Base-by-base conservation (phyloP, 768 basidiomycete genomes). In the Russula virescens region DNA sequence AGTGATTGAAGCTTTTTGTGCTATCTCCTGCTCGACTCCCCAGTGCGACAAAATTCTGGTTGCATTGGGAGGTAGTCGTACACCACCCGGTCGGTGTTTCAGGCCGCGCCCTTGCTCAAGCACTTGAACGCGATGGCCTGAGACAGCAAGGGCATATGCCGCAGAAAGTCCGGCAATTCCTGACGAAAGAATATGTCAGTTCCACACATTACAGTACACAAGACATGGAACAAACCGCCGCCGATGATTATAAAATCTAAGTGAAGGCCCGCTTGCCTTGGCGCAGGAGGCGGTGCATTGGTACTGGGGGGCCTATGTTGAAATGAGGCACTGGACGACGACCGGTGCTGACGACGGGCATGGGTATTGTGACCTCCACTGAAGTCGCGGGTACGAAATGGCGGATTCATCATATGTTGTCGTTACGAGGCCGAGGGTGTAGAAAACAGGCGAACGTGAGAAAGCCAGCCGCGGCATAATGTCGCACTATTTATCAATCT, bases 231-330 rank as follows among this genome's bases (percentile, higher is more conserved):
- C 66, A 26, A 50, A 66, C 66, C 63, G 21, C 60, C 60, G 40
- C 66, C 66, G 35, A 67, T 45, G 51, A 67, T 66, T 38, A 67
- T 45, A 38, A 67, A 67, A 16, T 67, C 66, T 28, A 66, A 45
- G 2, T 16, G 49, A 43, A 66, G 19, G 25, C 25, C 38, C 10
- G 66, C 64, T 56, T 56, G 60, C 52, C 64, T 52, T 46, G 40
- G 18, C 13, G 18, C 19, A 34, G 40, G 56, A 23, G 56, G 3
- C 4, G 42, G 31, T 21, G 23, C 21, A n/a, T 50, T 46, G 45
- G 45, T 5, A n/a, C 21, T 28, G 14, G 55, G 48, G 19, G 58
- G 28, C 23, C 28, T 10, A 31, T 18, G 46, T 49, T 58, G 58
- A 45, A 60, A 31, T 52, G 19, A 42, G 40, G 23, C 46, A 21